Conservation (phyloP, 371 early-diverging fungal genomes). For the Apophysomyces variabilis region DNA sequence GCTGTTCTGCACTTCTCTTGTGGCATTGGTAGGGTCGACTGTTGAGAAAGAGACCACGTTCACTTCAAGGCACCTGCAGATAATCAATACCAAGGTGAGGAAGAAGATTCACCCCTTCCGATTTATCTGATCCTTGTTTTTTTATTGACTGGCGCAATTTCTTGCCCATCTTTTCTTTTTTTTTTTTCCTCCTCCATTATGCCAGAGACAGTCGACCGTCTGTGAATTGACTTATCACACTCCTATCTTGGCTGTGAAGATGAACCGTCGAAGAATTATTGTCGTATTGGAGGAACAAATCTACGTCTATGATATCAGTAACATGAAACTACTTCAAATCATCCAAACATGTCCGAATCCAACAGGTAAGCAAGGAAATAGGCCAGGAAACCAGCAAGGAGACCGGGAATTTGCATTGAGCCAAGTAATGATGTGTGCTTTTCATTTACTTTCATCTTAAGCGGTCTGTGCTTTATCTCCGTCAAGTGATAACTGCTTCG, state of each 20-base stretch:
- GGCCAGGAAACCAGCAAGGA: too few species aligned
- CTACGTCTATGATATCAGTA: slow-evolving; percentile 91
- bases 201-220: slow-evolving; percentile 90
- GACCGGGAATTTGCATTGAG: not conserved
- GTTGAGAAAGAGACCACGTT: slow-evolving; percentile 89
- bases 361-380: slow-evolving; percentile 56
- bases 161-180: too few species aligned
- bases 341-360: slow-evolving; percentile 95
- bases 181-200: too few species aligned
- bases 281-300: slow-evolving; percentile 94
- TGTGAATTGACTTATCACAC: slow-evolving; percentile 95
- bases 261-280: slow-evolving; percentile 90
- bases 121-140: too few species aligned
- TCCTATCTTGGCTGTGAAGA: slow-evolving; percentile 90
- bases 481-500: slow-evolving; percentile 91
- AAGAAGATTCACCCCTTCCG: not conserved
- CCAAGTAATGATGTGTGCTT: not conserved
- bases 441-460: slow-evolving; percentile 15
- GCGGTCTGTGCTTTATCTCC: slow-evolving; percentile 96
- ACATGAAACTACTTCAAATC: slow-evolving; percentile 95
- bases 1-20: slow-evolving; percentile 94
- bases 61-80: slow-evolving; percentile 89
- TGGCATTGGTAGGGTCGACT: slow-evolving; percentile 84
- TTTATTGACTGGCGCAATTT: too few species aligned
- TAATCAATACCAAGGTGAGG: slow-evolving; percentile 92